phyloP scores from a whole-genome alignment of 805 yeast species.

The Ogataea polymorpha region DNA sequence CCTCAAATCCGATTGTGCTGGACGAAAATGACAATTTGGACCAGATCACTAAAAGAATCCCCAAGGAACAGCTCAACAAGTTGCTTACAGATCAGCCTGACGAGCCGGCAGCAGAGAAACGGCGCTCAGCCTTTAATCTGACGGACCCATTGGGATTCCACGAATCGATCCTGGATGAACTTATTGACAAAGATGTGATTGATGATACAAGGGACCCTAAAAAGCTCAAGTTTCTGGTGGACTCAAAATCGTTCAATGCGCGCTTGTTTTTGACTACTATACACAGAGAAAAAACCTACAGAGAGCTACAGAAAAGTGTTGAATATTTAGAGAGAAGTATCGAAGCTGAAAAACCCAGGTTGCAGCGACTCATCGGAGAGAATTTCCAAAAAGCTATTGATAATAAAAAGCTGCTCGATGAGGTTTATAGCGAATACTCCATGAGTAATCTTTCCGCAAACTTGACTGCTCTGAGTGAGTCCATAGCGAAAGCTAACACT shows the following conservation, averaged over 20 bases:
- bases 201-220: slow-evolving; percentile 38
- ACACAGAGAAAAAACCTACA: slow-evolving; percentile 53
- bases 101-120: not conserved
- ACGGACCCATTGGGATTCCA: slow-evolving; percentile 57
- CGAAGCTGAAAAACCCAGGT: slow-evolving; percentile 44
- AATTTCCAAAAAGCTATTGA: slow-evolving; percentile 65
- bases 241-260: slow-evolving; percentile 58
- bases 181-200: slow-evolving; percentile 39
- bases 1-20: slow-evolving; percentile 13
- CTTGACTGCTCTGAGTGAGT: slow-evolving; percentile 30
- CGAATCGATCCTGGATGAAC: slow-evolving; percentile 41
- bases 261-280: slow-evolving; percentile 51
- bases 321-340: slow-evolving; percentile 48
- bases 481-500: slow-evolving; percentile 47
- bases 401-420: slow-evolving; percentile 61
- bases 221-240: slow-evolving; percentile 44
- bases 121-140: slow-evolving; percentile 4
- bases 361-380: slow-evolving; percentile 49
- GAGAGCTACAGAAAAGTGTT: slow-evolving; percentile 46
- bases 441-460: slow-evolving; percentile 23
- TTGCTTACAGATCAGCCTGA: slow-evolving; percentile 22
- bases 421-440: slow-evolving; percentile 52
- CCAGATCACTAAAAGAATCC: slow-evolving; percentile 15
- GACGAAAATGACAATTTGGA: slow-evolving; percentile 11
- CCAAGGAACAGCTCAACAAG: slow-evolving; percentile 25